Evolutionary conservation across 2,329 filamentous ascomycete species (phyloP).

Genomic region (Pseudohalonectria lignicola): DNA sequence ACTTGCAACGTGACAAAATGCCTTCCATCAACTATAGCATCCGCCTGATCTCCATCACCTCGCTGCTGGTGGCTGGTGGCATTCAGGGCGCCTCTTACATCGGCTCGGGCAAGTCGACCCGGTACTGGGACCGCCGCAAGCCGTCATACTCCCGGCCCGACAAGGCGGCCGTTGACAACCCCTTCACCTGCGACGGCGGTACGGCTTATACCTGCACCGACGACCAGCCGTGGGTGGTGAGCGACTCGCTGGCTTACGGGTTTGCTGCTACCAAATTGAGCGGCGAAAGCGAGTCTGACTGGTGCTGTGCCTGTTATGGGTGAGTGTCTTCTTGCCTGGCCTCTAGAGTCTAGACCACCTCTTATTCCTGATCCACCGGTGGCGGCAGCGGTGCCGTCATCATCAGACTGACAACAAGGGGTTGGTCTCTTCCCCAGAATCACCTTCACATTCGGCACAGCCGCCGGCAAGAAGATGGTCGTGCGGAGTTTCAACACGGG

Average conservation of each 20-base stretch:
- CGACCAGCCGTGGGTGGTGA: slow-evolving; percentile 52
- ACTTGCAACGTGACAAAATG: not conserved
- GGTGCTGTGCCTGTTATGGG: slow-evolving; percentile 58
- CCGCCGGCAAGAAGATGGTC: slow-evolving; percentile 50
- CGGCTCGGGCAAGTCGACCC: slow-evolving; percentile 6
- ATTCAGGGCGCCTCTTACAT: not conserved
- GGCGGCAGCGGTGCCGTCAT: too few relatives aligned
- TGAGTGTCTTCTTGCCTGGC: slow-evolving; percentile 13
- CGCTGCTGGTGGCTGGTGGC: not conserved
- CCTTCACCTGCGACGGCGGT: slow-evolving; percentile 49
- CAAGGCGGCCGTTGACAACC: slow-evolving; percentile 40
- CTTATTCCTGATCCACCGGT: too few relatives aligned
- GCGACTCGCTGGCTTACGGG: slow-evolving; percentile 47
- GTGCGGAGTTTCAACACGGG: slow-evolving; percentile 56
- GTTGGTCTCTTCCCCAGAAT: slow-evolving; percentile 26
- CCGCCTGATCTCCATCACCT: not conserved
- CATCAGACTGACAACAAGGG: not conserved
- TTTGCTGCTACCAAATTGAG: slow-evolving; percentile 49
- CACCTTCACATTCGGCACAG: slow-evolving; percentile 37
- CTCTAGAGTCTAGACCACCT: too few relatives aligned
- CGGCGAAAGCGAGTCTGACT: slow-evolving; percentile 44
- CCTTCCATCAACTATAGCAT: not conserved
- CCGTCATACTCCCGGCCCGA: slow-evolving; percentile 50
- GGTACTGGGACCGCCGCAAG: slow-evolving; percentile 62
- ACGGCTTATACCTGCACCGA: slow-evolving; percentile 48